Evolutionary conservation across 23 red algal genomes (phyloP), one percentile per base, ranked within the genome.

Genomic region (Gracilaria vermiculophylla): DNA sequence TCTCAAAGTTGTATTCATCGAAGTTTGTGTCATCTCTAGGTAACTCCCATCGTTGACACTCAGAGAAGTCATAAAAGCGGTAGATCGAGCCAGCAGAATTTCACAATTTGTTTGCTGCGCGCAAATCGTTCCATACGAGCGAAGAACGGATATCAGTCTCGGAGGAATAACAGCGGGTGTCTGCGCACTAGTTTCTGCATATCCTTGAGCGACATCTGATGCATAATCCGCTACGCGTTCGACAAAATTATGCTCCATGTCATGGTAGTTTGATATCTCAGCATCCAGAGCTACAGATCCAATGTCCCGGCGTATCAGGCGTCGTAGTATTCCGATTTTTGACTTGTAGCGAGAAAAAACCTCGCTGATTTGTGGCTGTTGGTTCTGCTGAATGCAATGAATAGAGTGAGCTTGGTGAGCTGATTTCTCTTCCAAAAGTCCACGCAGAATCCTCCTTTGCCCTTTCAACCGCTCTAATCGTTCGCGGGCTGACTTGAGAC

Each of bases 211-310:
- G 42, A 48, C 40, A 28, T 73, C 67, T 28, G 67, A 73, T 47
- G 67, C 67, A 48, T 73, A 47, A 73, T 73, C 67, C 36, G 67
- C 67, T 13, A 73, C 37, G 17, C 67, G 67, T 28, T 73, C 67
- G n/a, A 73, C 42, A 24, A 45, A 73, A 7, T 48, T 73, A 17
- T 73, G 23, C 23, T 73, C 67, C 20, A 40, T 32, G 2, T 73
- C 20, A 73, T 73, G 67, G 25, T 73, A 73, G 36, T 10, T 42
- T 19, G 28, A 0, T 32, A 73, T 24, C 3, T 73, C 37, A 37
- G 39, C 12, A 73, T 73, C 67, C 15, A 73, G 67, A 45, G 42
- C 21, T 21, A 73, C 67, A 48, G 67, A 73, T 16, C 67, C 67
- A 73, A 73, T 47, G 35, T 73, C 67, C 17, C 67, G 32, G 40